These are phyloP conservation scores for Lathyrus tuberosus DNA, from an alignment of 306 rosid genomes.

Conservation along the genomic window DNA sequence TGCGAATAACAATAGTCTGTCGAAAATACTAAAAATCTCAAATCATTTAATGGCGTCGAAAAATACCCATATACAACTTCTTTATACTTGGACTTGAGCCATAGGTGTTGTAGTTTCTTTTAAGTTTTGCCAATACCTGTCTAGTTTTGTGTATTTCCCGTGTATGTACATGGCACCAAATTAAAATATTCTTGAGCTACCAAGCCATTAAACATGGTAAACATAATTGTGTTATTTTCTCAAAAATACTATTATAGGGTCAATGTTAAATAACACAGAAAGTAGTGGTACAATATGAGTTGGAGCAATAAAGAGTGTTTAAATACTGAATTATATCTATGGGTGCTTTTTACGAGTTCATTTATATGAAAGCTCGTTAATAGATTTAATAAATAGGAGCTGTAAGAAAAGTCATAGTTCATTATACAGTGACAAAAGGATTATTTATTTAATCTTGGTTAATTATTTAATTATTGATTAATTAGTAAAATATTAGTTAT, in stretches of 20 bases:
- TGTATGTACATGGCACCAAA: background rate
- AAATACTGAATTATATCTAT: background rate
- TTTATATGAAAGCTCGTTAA: conserved; percentile 2
- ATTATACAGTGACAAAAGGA: background rate
- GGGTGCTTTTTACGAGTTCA: background rate
- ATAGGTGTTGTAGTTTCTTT: background rate
- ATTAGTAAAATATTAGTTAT: too few relatives aligned
- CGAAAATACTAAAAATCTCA: too few relatives aligned
- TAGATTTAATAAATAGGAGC: background rate
- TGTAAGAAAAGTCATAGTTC: background rate
- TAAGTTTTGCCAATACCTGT: conserved; percentile 3
- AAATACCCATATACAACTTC: background rate
- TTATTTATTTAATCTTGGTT: too few relatives aligned
- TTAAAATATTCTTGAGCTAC: background rate
- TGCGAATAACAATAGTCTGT: too few relatives aligned
- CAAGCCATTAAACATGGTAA: conserved; percentile 15
- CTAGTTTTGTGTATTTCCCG: background rate
- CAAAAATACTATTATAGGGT: background rate
- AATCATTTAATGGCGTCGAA: too few relatives aligned
- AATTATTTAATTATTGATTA: too few relatives aligned
- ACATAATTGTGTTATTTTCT: background rate
- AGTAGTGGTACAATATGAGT: background rate
- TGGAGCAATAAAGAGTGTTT: conserved; percentile 6
- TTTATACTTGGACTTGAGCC: conserved; percentile 18
- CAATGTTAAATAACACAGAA: conserved; percentile 1